These are phyloP conservation scores for Nothophaeocryptopus gaeumannii DNA, from an alignment of 2,329 filamentous ascomycete genomes.

Conservation along the genomic window DNA sequence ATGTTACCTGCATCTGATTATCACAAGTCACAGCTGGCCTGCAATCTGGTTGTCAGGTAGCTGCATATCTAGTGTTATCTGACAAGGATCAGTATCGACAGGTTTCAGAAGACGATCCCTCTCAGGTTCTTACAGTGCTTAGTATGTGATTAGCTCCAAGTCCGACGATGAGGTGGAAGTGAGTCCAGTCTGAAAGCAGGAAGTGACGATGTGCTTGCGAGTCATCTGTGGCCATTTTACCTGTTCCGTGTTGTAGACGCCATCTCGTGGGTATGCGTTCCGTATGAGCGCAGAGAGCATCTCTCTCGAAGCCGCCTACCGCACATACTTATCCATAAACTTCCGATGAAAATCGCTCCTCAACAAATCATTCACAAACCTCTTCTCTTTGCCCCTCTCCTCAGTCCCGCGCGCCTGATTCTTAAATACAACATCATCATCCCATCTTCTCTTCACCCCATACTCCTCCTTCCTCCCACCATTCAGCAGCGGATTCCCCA, in stretches of 20 bases:
- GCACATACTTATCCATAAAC: constrained; percentile 67
- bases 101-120: no score
- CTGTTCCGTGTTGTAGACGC: no score
- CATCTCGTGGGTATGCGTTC: no score
- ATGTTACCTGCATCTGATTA: no score
- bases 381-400: constrained; percentile 70
- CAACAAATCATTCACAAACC: constrained; percentile 90
- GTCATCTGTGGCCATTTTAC: neutral
- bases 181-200: neutral
- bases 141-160: no score
- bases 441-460: constrained; percentile 88
- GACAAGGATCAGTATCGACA: no score
- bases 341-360: constrained; percentile 96
- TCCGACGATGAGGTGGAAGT: neutral
- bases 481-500: constrained; percentile 90
- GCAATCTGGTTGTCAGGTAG: no score
- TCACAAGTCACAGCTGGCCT: no score
- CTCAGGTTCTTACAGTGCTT: no score
- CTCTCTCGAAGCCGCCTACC: constrained; percentile 20
- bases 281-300: no score
- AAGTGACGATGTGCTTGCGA: neutral
- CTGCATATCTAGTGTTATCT: no score
- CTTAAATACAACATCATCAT: constrained; percentile 98
- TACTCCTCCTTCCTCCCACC: constrained; percentile 66
- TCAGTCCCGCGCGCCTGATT: constrained; percentile 96